Evolutionary conservation across 306 rosid genomes (phyloP), one percentile per base, ranked within the genome.

Genomic region (Trichosanthes cucumerina): DNA sequence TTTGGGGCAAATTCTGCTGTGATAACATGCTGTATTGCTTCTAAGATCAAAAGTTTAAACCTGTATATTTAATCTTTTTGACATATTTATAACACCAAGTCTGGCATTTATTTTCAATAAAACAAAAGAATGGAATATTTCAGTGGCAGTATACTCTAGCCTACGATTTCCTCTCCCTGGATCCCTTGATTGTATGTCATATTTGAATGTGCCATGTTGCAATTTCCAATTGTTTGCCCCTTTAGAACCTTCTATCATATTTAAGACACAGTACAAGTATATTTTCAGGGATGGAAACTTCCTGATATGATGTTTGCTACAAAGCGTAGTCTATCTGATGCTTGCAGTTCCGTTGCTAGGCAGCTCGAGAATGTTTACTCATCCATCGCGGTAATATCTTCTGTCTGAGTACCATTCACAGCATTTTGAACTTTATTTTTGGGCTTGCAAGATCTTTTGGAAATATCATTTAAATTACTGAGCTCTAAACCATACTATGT

Each of bases 261-360:
- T 39, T 46, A 41, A 59, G 69, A 24, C 65, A 11, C 49, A 58
- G 60, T 76, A 72, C 75, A 81, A 75, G 33, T 84, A 50, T 82
- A 62, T 79, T 84, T 84, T 49, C 86, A 96, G 99, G 99, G 99
- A 16, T 93, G 98, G 99, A 88, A 82, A 85, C 97, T 96, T 82
- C 97, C 98, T 43, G 91, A 89, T 83, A 68, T 96, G 91, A 96
- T 93, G 99, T 90, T 96, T 90, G 99, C 98, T 46, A 90, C 99
- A 26, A 89, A 84, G 86, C 94, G 96, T 74, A 82, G 98, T 84
- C 83, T 96, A 81, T 86, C 93, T 26, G 96, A 96, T 85, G 99
- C 99, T 65, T 86, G 93, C 83, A 69, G 60, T 72, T 86, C 96
- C 60, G 82, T 96, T 23, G 88, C 91, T 74, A 90, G 83, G 81